These are phyloP conservation scores for Tilletiaria anomala DNA, from an alignment of 1,284 basidiomycete genomes.

Conservation along the genomic window DNA sequence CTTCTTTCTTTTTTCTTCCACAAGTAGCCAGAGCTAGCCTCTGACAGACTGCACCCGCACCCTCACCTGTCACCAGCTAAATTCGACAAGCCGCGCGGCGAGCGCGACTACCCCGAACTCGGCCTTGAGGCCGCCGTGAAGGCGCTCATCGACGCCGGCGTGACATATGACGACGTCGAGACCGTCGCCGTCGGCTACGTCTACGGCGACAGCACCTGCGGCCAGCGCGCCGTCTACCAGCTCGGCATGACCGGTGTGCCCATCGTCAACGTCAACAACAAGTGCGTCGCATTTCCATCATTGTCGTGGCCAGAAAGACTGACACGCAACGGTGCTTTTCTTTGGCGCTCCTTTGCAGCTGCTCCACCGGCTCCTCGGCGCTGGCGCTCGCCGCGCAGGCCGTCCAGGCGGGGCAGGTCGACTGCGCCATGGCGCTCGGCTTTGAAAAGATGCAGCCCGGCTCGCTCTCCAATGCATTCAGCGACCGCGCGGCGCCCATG, in stretches of 20 bases:
- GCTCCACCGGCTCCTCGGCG: slow-evolving; percentile 33
- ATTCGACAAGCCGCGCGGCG: slow-evolving; percentile 61
- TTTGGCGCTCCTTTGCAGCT: too few relatives aligned
- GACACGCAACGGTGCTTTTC: neutral
- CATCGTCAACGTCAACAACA: slow-evolving; percentile 69
- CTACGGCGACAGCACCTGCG: slow-evolving; percentile 47
- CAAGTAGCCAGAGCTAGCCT: too few relatives aligned
- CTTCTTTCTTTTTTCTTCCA: too few relatives aligned
- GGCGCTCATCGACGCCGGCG: slow-evolving; percentile 68
- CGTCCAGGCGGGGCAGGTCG: slow-evolving; percentile 52
- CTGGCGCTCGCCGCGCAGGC: slow-evolving; percentile 26
- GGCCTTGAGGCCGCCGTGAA: slow-evolving; percentile 64
- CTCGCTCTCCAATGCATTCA: slow-evolving; percentile 55
- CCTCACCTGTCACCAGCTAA: too few relatives aligned
- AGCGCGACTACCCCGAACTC: slow-evolving; percentile 42
- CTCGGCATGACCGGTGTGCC: slow-evolving; percentile 72
- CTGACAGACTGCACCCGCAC: too few relatives aligned
- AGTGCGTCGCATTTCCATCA: too few relatives aligned
- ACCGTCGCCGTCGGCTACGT: slow-evolving; percentile 61
- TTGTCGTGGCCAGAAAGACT: neutral
- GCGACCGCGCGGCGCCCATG: slow-evolving; percentile 54
- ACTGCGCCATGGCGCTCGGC: slow-evolving; percentile 66
- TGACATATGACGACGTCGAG: slow-evolving; percentile 64
- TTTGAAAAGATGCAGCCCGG: slow-evolving; percentile 59
- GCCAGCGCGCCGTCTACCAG: slow-evolving; percentile 70